Conservation (phyloP, 2,329 filamentous ascomycete genomes). For the Berkeleyomyces rouxiae region DNA sequence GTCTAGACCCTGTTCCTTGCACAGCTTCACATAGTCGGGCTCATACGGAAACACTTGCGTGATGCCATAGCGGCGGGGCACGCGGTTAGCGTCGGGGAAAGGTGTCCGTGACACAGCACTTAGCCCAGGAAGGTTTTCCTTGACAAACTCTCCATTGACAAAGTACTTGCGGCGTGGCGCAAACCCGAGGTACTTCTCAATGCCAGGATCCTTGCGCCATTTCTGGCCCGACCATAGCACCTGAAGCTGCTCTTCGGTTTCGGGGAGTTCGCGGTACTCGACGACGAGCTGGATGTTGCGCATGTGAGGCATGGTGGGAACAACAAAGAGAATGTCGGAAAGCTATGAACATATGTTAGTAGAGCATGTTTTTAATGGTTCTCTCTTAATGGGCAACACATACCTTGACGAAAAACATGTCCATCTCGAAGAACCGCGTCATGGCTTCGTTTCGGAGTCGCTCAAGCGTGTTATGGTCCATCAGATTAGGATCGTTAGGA, state of each 20-base stretch:
- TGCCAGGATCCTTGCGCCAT: conserved; percentile 43
- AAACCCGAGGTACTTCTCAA: conserved; percentile 33
- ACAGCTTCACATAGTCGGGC: conserved; percentile 38
- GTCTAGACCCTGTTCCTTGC: conserved; percentile 38
- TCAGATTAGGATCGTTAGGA: conserved; percentile 26
- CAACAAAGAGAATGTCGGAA: conserved; percentile 43
- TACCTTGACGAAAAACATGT: conserved; percentile 54
- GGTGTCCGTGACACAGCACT: conserved; percentile 35
- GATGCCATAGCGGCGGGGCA: conserved; percentile 36
- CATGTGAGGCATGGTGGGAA: conserved; percentile 42
- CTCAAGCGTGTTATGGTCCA: conserved; percentile 29
- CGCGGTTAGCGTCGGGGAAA: conserved; percentile 33
- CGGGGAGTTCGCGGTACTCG: conserved; percentile 42
- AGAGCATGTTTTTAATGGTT: neutral
- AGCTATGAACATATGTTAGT: conserved; percentile 24
- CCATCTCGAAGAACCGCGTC: conserved; percentile 37
- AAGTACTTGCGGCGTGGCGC: conserved; percentile 42
- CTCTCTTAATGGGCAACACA: conserved; percentile 13
- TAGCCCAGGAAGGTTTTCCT: conserved; percentile 32
- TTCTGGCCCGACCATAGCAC: conserved; percentile 30
- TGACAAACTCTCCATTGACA: conserved; percentile 36
- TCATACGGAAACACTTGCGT: conserved; percentile 37
- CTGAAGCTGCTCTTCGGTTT: conserved; percentile 30
- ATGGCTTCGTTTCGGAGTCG: conserved; percentile 32
- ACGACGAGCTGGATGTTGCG: conserved; percentile 37